phyloP scores from a whole-genome alignment of 2,329 filamentous ascomycete species.

The Fusarium papillatum region DNA sequence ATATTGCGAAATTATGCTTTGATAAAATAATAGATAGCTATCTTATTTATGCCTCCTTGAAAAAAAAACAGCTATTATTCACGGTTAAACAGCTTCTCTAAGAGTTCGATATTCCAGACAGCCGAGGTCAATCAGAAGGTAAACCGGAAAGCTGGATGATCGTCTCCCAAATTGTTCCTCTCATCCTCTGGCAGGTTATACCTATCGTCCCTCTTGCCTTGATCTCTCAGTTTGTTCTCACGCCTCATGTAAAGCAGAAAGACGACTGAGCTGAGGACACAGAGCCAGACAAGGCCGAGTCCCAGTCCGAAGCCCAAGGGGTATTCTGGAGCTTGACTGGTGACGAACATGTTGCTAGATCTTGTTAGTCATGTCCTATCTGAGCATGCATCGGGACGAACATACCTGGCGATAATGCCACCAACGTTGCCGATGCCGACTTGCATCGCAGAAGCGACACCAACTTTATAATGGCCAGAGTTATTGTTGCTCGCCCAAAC shows the following conservation, averaged over 20 bases:
- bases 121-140: background rate
- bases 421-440: background rate
- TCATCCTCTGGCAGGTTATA: slow-evolving; percentile 9
- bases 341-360: slow-evolving; percentile 17
- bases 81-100: background rate
- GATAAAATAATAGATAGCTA: too few relatives aligned
- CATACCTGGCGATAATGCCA: slow-evolving; percentile 17
- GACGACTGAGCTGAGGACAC: background rate
- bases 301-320: slow-evolving; percentile 18
- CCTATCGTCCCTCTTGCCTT: slow-evolving; percentile 13
- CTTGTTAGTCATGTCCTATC: background rate
- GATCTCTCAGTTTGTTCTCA: slow-evolving; percentile 27
- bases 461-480: slow-evolving; percentile 2
- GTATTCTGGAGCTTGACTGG: slow-evolving; percentile 10
- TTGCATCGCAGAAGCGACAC: slow-evolving; percentile 3
- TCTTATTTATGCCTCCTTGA: too few relatives aligned
- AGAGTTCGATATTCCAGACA: background rate
- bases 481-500: slow-evolving; percentile 7
- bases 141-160: slow-evolving; percentile 12
- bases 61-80: background rate
- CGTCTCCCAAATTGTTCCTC: slow-evolving; percentile 8
- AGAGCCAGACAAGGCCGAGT: slow-evolving; percentile 19
- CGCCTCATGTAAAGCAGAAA: slow-evolving; percentile 11
- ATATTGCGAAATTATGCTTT: too few relatives aligned
- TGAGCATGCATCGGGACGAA: background rate